Evolutionary conservation across 495 filamentous ascomycete species (phyloP).

Genomic region (Xylaria scruposa): DNA sequence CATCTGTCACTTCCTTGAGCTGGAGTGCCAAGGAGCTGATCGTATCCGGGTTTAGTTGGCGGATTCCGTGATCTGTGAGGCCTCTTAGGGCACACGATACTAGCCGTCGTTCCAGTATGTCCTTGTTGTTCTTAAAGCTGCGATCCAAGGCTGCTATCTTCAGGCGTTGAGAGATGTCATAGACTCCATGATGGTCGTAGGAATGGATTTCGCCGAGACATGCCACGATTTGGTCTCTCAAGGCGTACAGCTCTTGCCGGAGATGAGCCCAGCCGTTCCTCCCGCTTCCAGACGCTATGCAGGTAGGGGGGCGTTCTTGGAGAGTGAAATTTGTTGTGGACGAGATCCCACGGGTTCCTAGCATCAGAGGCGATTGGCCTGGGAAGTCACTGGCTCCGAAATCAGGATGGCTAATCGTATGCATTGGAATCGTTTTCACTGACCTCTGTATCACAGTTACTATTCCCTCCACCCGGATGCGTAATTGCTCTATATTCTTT

Average conservation of each 20-base stretch:
- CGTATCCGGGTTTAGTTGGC: conserved; percentile 27
- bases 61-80: conserved; percentile 29
- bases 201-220: conserved; percentile 16
- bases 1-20: conserved; percentile 25
- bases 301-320: background rate
- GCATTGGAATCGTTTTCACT: background rate
- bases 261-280: conserved; percentile 20
- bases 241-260: conserved; percentile 28
- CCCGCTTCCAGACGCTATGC: background rate
- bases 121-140: conserved; percentile 13
- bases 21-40: conserved; percentile 28
- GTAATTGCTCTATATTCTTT: conserved; percentile 12
- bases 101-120: conserved; percentile 13
- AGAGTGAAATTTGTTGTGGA: background rate
- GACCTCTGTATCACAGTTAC: conserved; percentile 30
- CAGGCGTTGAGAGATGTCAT: background rate
- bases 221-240: conserved; percentile 31
- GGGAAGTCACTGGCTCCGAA: conserved; percentile 29
- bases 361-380: conserved; percentile 22
- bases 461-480: conserved; percentile 28
- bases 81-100: conserved; percentile 27
- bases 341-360: background rate
- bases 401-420: background rate
- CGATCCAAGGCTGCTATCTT: background rate
- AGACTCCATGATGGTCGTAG: background rate